phyloP scores from a whole-genome alignment of 768 basidiomycete species.

The Amanita pseudoporphyria region DNA sequence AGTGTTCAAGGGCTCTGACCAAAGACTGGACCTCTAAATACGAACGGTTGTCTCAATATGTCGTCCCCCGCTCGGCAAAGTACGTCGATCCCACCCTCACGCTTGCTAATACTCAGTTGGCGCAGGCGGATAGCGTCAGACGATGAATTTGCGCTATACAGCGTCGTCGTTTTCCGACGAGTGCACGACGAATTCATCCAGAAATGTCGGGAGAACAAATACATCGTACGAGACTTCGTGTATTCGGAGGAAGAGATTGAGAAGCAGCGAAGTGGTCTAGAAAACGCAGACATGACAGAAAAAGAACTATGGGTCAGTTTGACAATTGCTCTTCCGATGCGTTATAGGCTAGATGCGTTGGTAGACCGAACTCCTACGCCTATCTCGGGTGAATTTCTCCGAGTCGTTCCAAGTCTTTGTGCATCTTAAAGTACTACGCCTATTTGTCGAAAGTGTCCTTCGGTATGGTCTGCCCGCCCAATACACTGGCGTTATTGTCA shows the following conservation, averaged over 20 bases:
- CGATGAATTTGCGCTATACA: conserved; percentile 80
- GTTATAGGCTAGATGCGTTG: neutral
- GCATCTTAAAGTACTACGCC: conserved; percentile 83
- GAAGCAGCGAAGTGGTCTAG: conserved; percentile 76
- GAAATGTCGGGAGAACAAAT: conserved; percentile 95
- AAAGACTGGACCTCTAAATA: conserved; percentile 91
- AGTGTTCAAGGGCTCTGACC: conserved; percentile 44
- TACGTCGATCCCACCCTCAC: conserved; percentile 21
- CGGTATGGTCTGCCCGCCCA: conserved; percentile 93
- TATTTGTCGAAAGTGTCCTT: conserved; percentile 93
- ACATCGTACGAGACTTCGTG: conserved; percentile 85
- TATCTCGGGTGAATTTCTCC: conserved; percentile 93
- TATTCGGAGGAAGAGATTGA: conserved; percentile 76
- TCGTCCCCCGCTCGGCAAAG: conserved; percentile 89
- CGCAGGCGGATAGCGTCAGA: conserved; percentile 68
- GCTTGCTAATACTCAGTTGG: conserved; percentile 8
- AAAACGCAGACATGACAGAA: conserved; percentile 75
- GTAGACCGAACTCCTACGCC: conserved; percentile 83
- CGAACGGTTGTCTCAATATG: conserved; percentile 80
- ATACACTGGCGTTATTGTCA: conserved; percentile 74
- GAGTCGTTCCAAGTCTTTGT: conserved; percentile 93
- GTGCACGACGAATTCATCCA: conserved; percentile 90
- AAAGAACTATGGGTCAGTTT: conserved; percentile 92
- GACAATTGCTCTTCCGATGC: neutral
- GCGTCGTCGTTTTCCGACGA: conserved; percentile 82